Evolutionary conservation across 768 basidiomycete species (phyloP).

Genomic region (Panaeolus cyanescens): DNA sequence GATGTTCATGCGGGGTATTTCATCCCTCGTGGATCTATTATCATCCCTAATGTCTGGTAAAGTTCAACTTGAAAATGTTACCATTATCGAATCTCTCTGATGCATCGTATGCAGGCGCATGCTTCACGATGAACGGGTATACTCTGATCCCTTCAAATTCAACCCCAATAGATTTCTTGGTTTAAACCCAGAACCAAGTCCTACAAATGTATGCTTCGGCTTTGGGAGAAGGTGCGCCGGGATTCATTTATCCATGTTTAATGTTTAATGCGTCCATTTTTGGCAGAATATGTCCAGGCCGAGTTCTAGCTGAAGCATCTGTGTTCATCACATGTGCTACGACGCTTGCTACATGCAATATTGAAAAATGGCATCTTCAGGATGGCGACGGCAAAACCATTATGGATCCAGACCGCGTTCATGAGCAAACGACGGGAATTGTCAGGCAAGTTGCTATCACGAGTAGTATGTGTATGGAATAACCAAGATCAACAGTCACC

Average conservation of each 20-base stretch:
- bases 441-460: constrained; percentile 37
- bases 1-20: constrained; percentile 41
- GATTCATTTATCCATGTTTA: constrained; percentile 10
- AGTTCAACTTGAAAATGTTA: background rate
- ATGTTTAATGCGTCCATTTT: constrained; percentile 5
- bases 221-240: constrained; percentile 28
- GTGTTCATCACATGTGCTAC: constrained; percentile 43
- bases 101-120: constrained; percentile 40
- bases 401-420: too few species aligned
- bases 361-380: constrained; percentile 41
- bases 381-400: constrained; percentile 44
- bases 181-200: constrained; percentile 37
- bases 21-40: constrained; percentile 48
- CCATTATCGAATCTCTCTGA: background rate
- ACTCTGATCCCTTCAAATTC: constrained; percentile 50
- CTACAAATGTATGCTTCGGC: constrained; percentile 43
- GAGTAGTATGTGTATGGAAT: background rate
- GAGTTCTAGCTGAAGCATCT: constrained; percentile 53
- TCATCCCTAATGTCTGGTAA: constrained; percentile 50
- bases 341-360: constrained; percentile 49
- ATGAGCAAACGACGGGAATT: constrained; percentile 43
- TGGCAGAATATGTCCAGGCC: constrained; percentile 47
- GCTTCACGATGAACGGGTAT: constrained; percentile 48
- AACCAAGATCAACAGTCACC: constrained; percentile 20
- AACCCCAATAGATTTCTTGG: constrained; percentile 46